phyloP scores from a whole-genome alignment of 1,284 basidiomycete genomes.

The Chalciporus sp. region DNA sequence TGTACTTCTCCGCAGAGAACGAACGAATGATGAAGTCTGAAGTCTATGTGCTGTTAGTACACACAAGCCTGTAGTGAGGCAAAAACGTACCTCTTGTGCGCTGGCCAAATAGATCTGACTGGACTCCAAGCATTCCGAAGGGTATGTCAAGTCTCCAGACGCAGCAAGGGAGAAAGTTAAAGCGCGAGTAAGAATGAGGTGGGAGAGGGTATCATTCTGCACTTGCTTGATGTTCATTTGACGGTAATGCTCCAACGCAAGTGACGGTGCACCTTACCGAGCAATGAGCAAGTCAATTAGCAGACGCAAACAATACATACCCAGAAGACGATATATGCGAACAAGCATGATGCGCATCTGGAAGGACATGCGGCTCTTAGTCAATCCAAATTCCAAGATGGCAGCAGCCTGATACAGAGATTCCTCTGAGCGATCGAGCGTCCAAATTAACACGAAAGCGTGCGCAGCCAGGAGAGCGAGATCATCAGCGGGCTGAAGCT shows the following conservation, averaged over 20 bases:
- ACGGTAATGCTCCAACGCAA: constrained; percentile 77
- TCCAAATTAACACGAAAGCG: constrained; percentile 67
- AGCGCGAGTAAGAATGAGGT: constrained; percentile 75
- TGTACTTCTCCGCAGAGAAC: constrained; percentile 77
- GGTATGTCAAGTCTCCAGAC: constrained; percentile 69
- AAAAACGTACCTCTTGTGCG: constrained; percentile 62
- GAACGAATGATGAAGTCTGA: constrained; percentile 78
- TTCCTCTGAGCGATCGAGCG: constrained; percentile 51
- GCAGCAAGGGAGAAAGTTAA: constrained; percentile 78
- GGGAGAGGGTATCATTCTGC: constrained; percentile 84
- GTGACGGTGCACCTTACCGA: constrained; percentile 60
- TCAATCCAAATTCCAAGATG: constrained; percentile 71
- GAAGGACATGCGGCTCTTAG: constrained; percentile 78
- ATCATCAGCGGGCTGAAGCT: constrained; percentile 88
- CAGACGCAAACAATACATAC: constrained; percentile 38
- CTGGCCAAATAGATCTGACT: constrained; percentile 79
- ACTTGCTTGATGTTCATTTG: constrained; percentile 77
- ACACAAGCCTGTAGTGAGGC: constrained; percentile 4
- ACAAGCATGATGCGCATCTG: constrained; percentile 74
- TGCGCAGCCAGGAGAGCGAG: constrained; percentile 76
- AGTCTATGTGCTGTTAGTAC: constrained; percentile 51
- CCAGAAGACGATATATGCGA: constrained; percentile 77
- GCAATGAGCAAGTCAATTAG: constrained; percentile 4
- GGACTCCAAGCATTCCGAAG: constrained; percentile 73
- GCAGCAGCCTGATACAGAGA: constrained; percentile 64